Evolutionary conservation across 2,329 filamentous ascomycete species (phyloP), one percentile per base, ranked within the genome.

Genomic region (Helotiales sp.): DNA sequence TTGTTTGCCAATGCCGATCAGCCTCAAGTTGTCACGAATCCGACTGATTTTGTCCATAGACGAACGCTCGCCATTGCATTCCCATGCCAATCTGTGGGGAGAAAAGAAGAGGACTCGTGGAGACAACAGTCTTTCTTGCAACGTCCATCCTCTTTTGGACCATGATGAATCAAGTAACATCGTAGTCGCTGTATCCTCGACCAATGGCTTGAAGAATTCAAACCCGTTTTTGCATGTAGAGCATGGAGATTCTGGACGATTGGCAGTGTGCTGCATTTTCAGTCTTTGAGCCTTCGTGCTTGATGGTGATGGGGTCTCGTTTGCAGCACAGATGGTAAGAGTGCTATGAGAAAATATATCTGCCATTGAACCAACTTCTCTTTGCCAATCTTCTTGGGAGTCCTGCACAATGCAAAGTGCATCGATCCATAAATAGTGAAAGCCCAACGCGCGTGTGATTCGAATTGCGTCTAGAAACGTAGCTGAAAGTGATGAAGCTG

Each of bases 351-450:
- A 49, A 29, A 54, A 54, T 12, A 58, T 33, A 15, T 49, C 54
- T 44, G 36, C 33, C 50, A 58, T 58, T 27, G 46, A 27, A 5
- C 44, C 47, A 17, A 51, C 47, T 44, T 58, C 49, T 13, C 31
- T 49, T 12, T 38, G 36, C 55, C 42, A 54, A 10, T 58, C 55
- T 19, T 40, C 51, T 8, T n/a, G n/a, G 25, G 34, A 36, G 51
- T 58, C 55, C 33, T 58, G 50, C 10, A 54, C 31, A 27, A 58
- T 58, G 30, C 55, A 58, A 12, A 54, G 34, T 24, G 55, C 47
- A 19, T 58, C 55, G n/a, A 58, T 58, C 55, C 55, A 58, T 29
- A 58, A 29, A 12, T 58, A 58, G 4, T 42, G 27, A 12, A 58
- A 36, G 6, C 51, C 38, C 22, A 58, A 27, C 19, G 55, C 50